Evolutionary conservation across 1,284 basidiomycete species (phyloP), one percentile per base, ranked within the genome.

Genomic region (Apiotrichum akiyoshidainum): DNA sequence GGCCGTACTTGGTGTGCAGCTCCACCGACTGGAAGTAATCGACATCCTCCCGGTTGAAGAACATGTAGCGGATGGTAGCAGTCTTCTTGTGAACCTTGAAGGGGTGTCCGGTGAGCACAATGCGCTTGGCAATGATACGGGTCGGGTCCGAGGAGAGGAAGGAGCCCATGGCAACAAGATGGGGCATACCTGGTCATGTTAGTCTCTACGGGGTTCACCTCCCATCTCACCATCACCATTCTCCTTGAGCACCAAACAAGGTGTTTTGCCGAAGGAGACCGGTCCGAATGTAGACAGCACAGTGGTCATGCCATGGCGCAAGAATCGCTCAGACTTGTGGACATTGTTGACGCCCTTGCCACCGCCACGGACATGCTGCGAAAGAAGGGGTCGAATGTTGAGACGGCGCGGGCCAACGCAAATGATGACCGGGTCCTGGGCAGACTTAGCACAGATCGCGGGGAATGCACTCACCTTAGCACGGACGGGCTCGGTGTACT

Each of bases 71-170:
- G 68, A 99, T 88, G 7, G 95, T 99, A 0, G 93, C 94, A 1
- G 91, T 95, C 82, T 93, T 95, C 75, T 94, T 94, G 82, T 99
- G 95, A 6, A 98, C 87, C 74, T 95, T 96, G 86, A 92, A 92
- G 0, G 95, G 95, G 76, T 97, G 93, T 0, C 95, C 95, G 1
- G 93, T 93, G 33, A 99, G 83, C 60, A 98, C 83, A 74, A 96
- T 86, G 21, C 94, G 86, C 78, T 99, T 99, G 50, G 92, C 87
- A 61, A 95, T 85, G 75, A 98, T 85, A 9, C 96, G 85, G 0
- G 90, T 93, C 16, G 95, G 92, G 74, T 96, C 92, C 1, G 93
- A 85, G 65, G 88, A 88, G 65, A 92, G 76, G 80, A 97, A 90
- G 26, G 86, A 86, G 21, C 96, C 96, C 81, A 85, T 91, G 9